Evolutionary conservation across 768 basidiomycete genomes (phyloP), one percentile per base, ranked within the genome.

Genomic region (Amanita rimosa): DNA sequence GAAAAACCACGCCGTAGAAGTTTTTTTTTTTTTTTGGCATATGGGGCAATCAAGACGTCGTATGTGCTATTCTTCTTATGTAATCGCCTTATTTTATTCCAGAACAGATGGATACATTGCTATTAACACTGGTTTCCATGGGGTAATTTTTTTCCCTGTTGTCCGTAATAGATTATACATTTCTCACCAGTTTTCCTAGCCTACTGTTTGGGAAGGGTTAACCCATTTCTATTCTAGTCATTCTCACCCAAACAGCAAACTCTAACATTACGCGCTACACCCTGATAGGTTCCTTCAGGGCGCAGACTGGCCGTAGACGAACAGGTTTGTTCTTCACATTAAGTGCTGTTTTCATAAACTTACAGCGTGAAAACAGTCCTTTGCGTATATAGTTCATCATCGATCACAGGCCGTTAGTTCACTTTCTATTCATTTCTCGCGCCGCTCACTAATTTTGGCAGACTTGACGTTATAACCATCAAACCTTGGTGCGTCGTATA

Each of bases 271-370:
- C 50, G 46, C 31, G 35, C 39, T 42, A 47, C 46, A 5, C 10
- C 16, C 51, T 41, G 31, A 64, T 31, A 82, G 79, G 48, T 92
- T 86, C 72, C 64, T 92, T 48, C 63, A 75, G 36, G 81, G 85
- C 39, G 79, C 83, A 24, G 92, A 94, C 63, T 81, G 53, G 71
- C 75, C 29, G 63, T 93, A 35, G 90, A 93, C 64, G 74, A 81
- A 41, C 90, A 85, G 35, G 55, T 92, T 82, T 63, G 64, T 80
- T 33, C 22, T 14, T 39, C 45, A 29, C 21, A 35, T 44, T 54
- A 39, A 42, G 48, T n/a, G 5, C 17, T 26, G 9, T 3, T 14
- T 9, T 38, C 22, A 17, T 33, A 36, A 36, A 14, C 22, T 39
- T 33, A 21, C 44, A 57, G 55, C 40, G 37, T 52, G 36, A 61